A percentile compares a stretch with the other conserved stretches of the same genome.
Evolutionary conservation across 306 rosid genomes (phyloP).

Genomic region (Rosa persica): DNA sequence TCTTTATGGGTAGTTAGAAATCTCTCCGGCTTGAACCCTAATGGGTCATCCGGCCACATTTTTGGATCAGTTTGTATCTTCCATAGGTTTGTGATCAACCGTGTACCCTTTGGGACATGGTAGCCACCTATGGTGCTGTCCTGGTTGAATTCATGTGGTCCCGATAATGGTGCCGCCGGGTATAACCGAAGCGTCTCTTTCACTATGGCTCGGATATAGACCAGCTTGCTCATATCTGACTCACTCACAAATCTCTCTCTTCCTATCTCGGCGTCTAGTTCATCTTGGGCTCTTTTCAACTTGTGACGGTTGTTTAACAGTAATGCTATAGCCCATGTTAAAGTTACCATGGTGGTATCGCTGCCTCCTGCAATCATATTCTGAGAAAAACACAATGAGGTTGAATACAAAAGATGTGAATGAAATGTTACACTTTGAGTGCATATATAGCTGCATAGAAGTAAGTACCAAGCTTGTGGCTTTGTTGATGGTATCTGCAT

Average conservation of each 20-base stretch:
- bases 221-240: slow-evolving; percentile 30
- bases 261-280: slow-evolving; percentile 27
- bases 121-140: slow-evolving; percentile 51
- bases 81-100: slow-evolving; percentile 18
- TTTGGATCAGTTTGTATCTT: slow-evolving; percentile 23
- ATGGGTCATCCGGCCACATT: slow-evolving; percentile 18
- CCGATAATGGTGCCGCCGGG: slow-evolving; percentile 41
- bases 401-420: too few relatives aligned
- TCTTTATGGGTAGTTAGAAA: neutral
- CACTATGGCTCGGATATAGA: slow-evolving; percentile 44
- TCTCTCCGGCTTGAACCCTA: slow-evolving; percentile 17
- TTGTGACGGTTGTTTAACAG: slow-evolving; percentile 23
- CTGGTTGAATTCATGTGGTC: slow-evolving; percentile 33
- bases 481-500: slow-evolving; percentile 23
- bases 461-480: slow-evolving; percentile 25
- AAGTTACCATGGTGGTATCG: slow-evolving; percentile 26
- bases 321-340: slow-evolving; percentile 29
- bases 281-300: slow-evolving; percentile 21
- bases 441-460: too few relatives aligned
- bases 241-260: slow-evolving; percentile 15
- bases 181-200: slow-evolving; percentile 55
- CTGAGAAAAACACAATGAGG: slow-evolving; percentile 1
- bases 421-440: too few relatives aligned
- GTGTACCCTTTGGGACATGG: slow-evolving; percentile 10
- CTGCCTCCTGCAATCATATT: slow-evolving; percentile 20